Conservation (phyloP, 2,329 filamentous ascomycete species). For the Fusarium subtropicale region DNA sequence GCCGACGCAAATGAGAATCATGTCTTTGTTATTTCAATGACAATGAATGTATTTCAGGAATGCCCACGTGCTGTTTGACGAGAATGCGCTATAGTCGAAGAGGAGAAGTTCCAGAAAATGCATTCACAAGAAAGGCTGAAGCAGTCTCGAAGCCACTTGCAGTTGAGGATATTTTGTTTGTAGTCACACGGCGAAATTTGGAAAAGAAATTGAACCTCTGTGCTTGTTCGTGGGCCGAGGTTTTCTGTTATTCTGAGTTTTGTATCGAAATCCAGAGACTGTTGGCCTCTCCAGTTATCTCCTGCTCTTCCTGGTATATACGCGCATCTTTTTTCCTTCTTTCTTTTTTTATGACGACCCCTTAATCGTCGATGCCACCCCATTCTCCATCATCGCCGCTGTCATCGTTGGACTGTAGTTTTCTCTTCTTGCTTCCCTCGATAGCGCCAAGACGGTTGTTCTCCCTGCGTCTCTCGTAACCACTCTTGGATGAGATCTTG, state of each 20-base stretch:
- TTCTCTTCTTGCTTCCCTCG: slow-evolving; percentile 69
- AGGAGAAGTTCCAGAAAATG: not conserved
- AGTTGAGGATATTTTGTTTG: not conserved
- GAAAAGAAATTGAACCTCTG: slow-evolving; percentile 6
- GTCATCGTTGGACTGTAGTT: slow-evolving; percentile 49
- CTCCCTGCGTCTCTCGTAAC: slow-evolving; percentile 76
- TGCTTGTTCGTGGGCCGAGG: slow-evolving; percentile 2
- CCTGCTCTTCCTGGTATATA: slow-evolving; percentile 2
- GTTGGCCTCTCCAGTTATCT: slow-evolving; percentile 2
- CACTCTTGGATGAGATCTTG: slow-evolving; percentile 86
- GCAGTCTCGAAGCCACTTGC: not conserved
- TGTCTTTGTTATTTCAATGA: slow-evolving; percentile 11
- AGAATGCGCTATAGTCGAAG: not conserved
- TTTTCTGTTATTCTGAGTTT: slow-evolving; percentile 4
- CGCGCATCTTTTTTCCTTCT: not conserved
- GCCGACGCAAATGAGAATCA: slow-evolving; percentile 5
- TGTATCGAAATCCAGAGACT: not conserved
- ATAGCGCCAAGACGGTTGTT: slow-evolving; percentile 74
- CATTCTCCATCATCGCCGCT: slow-evolving; percentile 55
- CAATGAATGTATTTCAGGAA: slow-evolving; percentile 22
- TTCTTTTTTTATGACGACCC: not conserved
- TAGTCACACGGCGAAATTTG: not conserved
- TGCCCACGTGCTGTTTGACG: slow-evolving; percentile 22
- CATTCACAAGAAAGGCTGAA: slow-evolving; percentile 25
- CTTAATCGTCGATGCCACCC: slow-evolving; percentile 58